Percentiles rank a stretch among this genome's conserved stretches.
Conservation (phyloP, 768 basidiomycete species). For the Mycena pura region DNA sequence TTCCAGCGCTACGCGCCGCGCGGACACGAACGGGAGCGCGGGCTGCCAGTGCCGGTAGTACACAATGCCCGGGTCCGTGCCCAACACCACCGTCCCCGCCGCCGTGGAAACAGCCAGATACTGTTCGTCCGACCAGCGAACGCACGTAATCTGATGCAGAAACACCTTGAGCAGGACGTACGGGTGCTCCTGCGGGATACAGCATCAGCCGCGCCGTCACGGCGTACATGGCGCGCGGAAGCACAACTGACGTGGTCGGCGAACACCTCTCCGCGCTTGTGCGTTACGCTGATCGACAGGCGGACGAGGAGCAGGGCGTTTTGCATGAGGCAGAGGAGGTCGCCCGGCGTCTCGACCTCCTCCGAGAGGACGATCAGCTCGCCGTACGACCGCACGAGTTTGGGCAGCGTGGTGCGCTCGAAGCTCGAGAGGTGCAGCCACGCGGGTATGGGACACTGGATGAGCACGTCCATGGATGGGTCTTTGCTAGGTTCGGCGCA, state of each 20-base stretch:
- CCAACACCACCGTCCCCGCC: neutral
- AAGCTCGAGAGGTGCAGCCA: neutral
- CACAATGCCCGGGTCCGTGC: neutral
- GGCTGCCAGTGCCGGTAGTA: constrained; percentile 1
- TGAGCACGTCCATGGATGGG: constrained; percentile 9
- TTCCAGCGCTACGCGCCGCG: neutral
- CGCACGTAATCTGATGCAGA: neutral
- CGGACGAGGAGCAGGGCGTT: neutral
- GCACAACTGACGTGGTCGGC: neutral
- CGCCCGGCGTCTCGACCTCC: constrained; percentile 5
- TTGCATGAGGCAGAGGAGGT: constrained; percentile 10
- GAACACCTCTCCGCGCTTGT: neutral
- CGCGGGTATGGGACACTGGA: neutral
- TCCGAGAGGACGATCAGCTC: constrained; percentile 6
- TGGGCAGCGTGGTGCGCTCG: neutral
- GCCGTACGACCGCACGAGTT: constrained; percentile 5
- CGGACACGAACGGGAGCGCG: neutral
- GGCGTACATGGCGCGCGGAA: neutral
- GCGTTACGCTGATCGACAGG: neutral
- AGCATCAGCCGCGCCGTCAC: neutral
- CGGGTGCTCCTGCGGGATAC: neutral
- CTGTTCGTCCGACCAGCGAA: neutral
- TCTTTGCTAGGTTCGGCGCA: too few species aligned
- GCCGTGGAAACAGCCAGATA: neutral
- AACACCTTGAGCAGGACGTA: neutral